Percentiles rank a stretch among this genome's conserved stretches.
Conservation (phyloP, 352 stramenopile genomes). For the Lagenidium sp. region DNA sequence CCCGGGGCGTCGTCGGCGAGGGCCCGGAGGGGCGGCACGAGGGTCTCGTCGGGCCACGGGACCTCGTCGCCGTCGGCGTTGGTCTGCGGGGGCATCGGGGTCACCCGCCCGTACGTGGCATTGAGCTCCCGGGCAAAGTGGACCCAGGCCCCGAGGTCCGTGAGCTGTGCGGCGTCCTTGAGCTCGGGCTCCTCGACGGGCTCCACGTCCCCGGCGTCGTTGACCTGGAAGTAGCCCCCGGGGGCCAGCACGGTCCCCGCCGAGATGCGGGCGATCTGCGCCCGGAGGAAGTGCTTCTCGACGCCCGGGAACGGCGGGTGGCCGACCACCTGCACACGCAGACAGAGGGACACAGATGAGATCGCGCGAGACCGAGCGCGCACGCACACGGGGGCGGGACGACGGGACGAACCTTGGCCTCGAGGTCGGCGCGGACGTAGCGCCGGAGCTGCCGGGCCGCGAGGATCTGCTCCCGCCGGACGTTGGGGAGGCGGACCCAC, state of each 20-base stretch:
- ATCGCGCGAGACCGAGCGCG: too few relatives aligned
- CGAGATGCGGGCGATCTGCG: slow-evolving; percentile 87
- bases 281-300: slow-evolving; percentile 82
- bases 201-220: slow-evolving; percentile 62
- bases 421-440: slow-evolving; percentile 77
- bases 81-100: slow-evolving; percentile 53
- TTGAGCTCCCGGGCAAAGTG: slow-evolving; percentile 87
- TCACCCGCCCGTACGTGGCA: slow-evolving; percentile 61
- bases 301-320: slow-evolving; percentile 86
- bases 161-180: slow-evolving; percentile 64
- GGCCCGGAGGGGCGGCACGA: slow-evolving; percentile 38
- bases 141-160: slow-evolving; percentile 72
- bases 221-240: slow-evolving; percentile 74
- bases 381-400: background rate
- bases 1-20: slow-evolving; percentile 56
- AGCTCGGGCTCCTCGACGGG: slow-evolving; percentile 60
- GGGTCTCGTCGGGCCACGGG: slow-evolving; percentile 55
- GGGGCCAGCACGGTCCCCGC: slow-evolving; percentile 74
- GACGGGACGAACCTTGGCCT: slow-evolving; percentile 40
- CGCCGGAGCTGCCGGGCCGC: slow-evolving; percentile 65
- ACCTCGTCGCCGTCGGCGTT: slow-evolving; percentile 69
- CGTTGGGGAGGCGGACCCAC: slow-evolving; percentile 77
- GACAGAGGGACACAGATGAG: background rate
- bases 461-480: slow-evolving; percentile 71
- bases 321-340: slow-evolving; percentile 25